Evolutionary conservation across 2,329 filamentous ascomycete genomes (phyloP).

Genomic region (Colletotrichum aenigma): DNA sequence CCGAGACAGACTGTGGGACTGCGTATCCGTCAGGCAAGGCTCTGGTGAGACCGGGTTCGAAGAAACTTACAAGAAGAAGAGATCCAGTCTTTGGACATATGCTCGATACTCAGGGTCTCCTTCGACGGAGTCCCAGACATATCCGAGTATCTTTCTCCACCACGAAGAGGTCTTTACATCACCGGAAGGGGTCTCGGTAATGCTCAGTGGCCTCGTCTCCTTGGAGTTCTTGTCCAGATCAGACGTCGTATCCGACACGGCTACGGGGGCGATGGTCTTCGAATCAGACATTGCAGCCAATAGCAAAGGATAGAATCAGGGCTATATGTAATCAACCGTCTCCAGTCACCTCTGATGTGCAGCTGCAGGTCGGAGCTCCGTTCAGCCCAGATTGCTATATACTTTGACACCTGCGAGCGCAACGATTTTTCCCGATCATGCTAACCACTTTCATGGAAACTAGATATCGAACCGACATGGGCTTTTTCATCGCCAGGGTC

Average conservation of each 20-base stretch:
- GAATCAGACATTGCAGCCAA: background rate
- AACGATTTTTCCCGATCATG: conserved; percentile 2
- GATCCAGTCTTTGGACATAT: conserved; percentile 1
- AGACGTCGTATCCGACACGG: background rate
- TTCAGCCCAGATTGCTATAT: background rate
- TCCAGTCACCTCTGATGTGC: background rate
- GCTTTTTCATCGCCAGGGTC: background rate
- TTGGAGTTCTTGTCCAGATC: background rate
- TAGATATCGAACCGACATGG: background rate
- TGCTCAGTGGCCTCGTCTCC: background rate
- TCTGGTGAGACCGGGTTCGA: accelerated
- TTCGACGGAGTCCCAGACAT: conserved; percentile 3
- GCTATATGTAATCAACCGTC: background rate
- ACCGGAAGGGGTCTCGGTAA: background rate
- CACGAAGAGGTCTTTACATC: background rate
- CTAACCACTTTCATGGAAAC: background rate
- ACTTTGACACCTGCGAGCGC: background rate
- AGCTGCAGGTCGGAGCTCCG: background rate
- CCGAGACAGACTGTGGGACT: conserved; percentile 7
- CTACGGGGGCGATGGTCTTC: background rate
- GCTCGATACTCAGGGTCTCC: conserved; percentile 5
- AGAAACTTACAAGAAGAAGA: background rate
- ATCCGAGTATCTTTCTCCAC: background rate
- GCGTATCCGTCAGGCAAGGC: accelerated
- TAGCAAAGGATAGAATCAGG: accelerated